Conservation (phyloP, 305 asterid species). For the Fraxinus nigra region DNA sequence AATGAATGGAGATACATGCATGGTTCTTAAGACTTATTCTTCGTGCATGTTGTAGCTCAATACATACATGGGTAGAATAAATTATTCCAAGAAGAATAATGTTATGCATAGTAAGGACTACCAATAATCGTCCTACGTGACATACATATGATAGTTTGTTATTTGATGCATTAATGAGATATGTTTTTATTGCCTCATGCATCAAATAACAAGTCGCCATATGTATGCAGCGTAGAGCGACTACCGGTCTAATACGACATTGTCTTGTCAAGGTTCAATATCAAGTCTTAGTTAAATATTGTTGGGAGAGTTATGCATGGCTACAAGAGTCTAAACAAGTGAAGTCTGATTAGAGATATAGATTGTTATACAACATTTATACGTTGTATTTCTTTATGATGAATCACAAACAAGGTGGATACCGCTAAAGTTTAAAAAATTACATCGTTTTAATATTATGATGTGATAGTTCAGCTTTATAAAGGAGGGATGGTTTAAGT, state of each 20-base stretch:
- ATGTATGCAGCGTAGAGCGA: background rate
- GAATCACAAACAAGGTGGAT: background rate
- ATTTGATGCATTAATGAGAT: background rate
- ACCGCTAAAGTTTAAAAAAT: background rate
- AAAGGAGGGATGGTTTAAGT: background rate
- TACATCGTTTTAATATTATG: background rate
- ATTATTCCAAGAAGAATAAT: background rate
- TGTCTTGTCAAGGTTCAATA: background rate
- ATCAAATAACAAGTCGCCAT: background rate
- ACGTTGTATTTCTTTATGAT: background rate
- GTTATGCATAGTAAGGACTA: background rate
- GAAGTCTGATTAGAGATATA: background rate
- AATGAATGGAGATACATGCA: background rate
- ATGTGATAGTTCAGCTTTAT: background rate
- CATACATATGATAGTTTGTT: too few relatives aligned
- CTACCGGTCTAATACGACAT: background rate
- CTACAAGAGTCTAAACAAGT: background rate
- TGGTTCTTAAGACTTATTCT: background rate
- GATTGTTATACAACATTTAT: background rate
- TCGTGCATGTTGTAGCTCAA: background rate
- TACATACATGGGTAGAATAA: background rate
- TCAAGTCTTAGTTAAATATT: background rate
- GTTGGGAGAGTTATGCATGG: background rate
- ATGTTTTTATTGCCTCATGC: background rate
- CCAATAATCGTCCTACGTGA: background rate